Percentiles rank a stretch among this genome's conserved stretches.
These are phyloP conservation scores for Neurospora africana DNA, from an alignment of 495 filamentous ascomycete genomes.

Conservation along the genomic window DNA sequence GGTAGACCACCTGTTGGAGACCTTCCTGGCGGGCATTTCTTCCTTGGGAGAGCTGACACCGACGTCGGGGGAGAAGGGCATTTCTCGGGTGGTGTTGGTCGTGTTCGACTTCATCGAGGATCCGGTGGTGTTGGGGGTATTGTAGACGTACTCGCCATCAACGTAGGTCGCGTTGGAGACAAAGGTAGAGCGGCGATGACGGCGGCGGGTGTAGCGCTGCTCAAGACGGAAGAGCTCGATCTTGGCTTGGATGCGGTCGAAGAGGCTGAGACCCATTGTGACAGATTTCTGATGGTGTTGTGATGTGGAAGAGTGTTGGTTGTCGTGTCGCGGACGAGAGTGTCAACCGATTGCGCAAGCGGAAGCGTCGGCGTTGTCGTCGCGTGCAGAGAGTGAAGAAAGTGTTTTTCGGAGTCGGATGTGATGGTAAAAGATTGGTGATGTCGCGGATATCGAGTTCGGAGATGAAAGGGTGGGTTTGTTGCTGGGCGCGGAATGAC, in stretches of 20 bases:
- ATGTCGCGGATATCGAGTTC: neutral
- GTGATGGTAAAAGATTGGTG: neutral
- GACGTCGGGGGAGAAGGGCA: slow-evolving; percentile 4
- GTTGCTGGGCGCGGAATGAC: neutral
- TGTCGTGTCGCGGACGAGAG: neutral
- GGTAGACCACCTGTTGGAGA: slow-evolving; percentile 34
- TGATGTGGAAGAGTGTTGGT: neutral
- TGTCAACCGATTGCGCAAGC: neutral
- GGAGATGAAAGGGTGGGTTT: neutral
- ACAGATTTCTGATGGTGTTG: neutral
- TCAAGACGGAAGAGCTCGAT: slow-evolving; percentile 87
- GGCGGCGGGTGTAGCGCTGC: slow-evolving; percentile 80
- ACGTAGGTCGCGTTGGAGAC: slow-evolving; percentile 78
- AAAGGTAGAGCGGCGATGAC: slow-evolving; percentile 72
- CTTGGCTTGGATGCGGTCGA: slow-evolving; percentile 47
- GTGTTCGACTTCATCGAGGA: slow-evolving; percentile 32
- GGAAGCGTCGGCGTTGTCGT: neutral
- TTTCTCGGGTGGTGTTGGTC: slow-evolving; percentile 12
- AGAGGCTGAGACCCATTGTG: slow-evolving; percentile 31
- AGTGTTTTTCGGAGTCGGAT: neutral
- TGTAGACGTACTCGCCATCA: slow-evolving; percentile 83
- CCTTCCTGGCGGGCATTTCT: slow-evolving; percentile 17
- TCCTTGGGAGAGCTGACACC: slow-evolving; percentile 5
- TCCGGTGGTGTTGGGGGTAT: slow-evolving; percentile 38
- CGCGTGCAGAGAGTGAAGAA: neutral